phyloP scores from a whole-genome alignment of 2,329 filamentous ascomycete species.

The Raffaelea arxii region DNA sequence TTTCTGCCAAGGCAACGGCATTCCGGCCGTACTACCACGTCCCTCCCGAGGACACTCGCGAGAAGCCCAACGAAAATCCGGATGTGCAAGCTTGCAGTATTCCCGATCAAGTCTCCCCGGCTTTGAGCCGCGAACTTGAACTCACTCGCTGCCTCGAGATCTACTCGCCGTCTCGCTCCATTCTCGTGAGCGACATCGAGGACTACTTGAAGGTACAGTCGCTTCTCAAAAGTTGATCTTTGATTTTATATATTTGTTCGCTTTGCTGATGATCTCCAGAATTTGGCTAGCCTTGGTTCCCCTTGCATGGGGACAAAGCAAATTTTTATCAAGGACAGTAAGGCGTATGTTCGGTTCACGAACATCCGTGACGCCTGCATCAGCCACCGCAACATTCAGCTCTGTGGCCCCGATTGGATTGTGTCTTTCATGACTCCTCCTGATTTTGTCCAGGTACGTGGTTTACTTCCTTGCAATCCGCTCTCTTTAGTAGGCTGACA shows the following conservation, averaged over 20 bases:
- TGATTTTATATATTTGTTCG: neutral
- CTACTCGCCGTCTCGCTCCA: constrained; percentile 18
- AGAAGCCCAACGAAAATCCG: constrained; percentile 2
- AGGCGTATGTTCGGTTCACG: constrained; percentile 44
- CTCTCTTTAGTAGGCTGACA: neutral
- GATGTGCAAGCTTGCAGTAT: too few species aligned
- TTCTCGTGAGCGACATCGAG: constrained; percentile 29
- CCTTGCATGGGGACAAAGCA: constrained; percentile 27
- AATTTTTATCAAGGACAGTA: constrained; percentile 26
- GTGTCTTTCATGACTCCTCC: constrained; percentile 32
- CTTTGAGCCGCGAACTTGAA: constrained; percentile 34
- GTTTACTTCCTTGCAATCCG: neutral
- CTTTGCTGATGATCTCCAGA: constrained; percentile 20
- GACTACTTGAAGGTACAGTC: constrained; percentile 33
- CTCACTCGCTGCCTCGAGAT: constrained; percentile 37
- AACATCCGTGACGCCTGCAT: constrained; percentile 51
- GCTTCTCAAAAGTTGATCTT: neutral
- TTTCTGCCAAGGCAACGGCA: constrained; percentile 54
- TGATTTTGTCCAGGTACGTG: constrained; percentile 31
- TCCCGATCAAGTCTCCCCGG: constrained; percentile 20
- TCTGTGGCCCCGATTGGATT: constrained; percentile 35
- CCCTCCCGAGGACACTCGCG: constrained; percentile 14
- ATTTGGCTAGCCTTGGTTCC: constrained; percentile 25
- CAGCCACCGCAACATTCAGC: constrained; percentile 34
- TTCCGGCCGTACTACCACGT: constrained; percentile 43